phyloP scores from a whole-genome alignment of 73 alveolate genomes.

The Paramecium bursaria region DNA sequence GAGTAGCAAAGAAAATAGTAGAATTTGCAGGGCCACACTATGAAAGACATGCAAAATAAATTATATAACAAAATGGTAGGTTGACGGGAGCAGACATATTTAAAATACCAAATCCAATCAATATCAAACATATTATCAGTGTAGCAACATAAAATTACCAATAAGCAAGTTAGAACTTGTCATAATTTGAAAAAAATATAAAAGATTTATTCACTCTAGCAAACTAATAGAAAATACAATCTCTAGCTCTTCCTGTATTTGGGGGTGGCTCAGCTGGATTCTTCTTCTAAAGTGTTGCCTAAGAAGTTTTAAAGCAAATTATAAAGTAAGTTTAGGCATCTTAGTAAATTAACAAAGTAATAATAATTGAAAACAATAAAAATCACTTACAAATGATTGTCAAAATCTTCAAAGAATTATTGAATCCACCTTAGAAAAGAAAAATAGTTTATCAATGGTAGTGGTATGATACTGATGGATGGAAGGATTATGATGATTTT shows the following conservation, averaged over 20 bases:
- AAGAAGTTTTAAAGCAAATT: neutral
- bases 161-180: neutral
- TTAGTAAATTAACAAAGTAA: neutral
- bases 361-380: neutral
- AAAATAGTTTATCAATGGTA: slow-evolving; percentile 37
- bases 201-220: neutral
- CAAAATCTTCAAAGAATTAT: neutral
- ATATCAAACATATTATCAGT: slow-evolving; percentile 24
- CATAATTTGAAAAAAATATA: neutral
- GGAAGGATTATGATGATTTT: slow-evolving; percentile 35
- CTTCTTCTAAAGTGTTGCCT: neutral
- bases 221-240: neutral
- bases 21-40: neutral
- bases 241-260: slow-evolving; percentile 29
- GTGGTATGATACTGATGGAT: neutral
- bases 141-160: slow-evolving; percentile 21
- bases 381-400: neutral
- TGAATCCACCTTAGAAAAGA: slow-evolving; percentile 2
- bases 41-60: too few relatives aligned
- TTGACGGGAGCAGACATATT: neutral
- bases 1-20: slow-evolving; percentile 38
- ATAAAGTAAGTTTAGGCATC: neutral
- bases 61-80: too few relatives aligned
- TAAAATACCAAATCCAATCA: neutral
- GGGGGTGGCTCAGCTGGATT: slow-evolving; percentile 59